Percentiles rank a stretch among this genome's conserved stretches.
These are phyloP conservation scores for Spinacia oleracea DNA, from an alignment of 179 eudicot genomes.

Conservation along the genomic window DNA sequence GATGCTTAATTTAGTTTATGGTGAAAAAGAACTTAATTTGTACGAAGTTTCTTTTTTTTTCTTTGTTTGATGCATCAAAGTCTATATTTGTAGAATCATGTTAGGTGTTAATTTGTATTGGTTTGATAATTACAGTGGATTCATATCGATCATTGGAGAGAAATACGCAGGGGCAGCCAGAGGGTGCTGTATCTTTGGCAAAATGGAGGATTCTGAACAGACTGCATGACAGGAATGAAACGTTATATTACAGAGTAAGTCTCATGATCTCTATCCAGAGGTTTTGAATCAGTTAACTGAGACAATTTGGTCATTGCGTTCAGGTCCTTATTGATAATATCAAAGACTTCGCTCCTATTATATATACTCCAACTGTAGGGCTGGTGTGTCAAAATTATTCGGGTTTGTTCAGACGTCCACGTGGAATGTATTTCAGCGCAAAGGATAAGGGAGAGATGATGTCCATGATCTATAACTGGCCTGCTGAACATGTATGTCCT, in stretches of 20 bases:
- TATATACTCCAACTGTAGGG: slow-evolving; percentile 99
- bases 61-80: background rate
- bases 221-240: slow-evolving; percentile 97
- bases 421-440: slow-evolving; percentile 99
- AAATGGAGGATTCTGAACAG: slow-evolving; percentile 98
- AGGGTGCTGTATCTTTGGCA: slow-evolving; percentile 60
- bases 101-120: slow-evolving; percentile 5
- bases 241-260: slow-evolving; percentile 91
- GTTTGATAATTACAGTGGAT: slow-evolving; percentile 60
- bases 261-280: slow-evolving; percentile 15
- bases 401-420: slow-evolving; percentile 98
- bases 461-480: slow-evolving; percentile 99
- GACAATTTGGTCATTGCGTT: slow-evolving; percentile 32
- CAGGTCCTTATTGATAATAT: slow-evolving; percentile 96
- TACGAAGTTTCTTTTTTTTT: background rate
- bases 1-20: background rate
- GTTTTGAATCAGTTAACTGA: slow-evolving; percentile 26
- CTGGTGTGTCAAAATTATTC: slow-evolving; percentile 98
- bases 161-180: slow-evolving; percentile 74
- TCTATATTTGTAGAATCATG: background rate
- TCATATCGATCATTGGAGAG: slow-evolving; percentile 84
- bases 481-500: slow-evolving; percentile 63
- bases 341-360: slow-evolving; percentile 93
- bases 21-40: background rate
- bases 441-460: slow-evolving; percentile 99